Base-by-base conservation (phyloP, 1,139 yeast genomes). In the Yamadazyma dushanensis region DNA sequence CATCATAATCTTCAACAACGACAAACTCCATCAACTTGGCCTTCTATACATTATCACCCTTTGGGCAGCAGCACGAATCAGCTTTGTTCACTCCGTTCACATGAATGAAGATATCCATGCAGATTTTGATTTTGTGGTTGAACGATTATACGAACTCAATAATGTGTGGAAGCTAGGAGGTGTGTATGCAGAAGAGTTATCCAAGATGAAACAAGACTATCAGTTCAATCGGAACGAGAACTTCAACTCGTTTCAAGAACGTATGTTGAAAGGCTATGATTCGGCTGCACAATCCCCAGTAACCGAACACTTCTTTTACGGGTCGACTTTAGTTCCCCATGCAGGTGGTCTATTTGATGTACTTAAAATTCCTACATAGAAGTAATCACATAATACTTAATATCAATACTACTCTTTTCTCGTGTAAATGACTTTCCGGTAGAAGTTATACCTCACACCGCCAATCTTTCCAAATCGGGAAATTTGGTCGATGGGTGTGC, bases 1-100 rank as follows among this genome's bases (percentile, higher is more conserved):
- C 10, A 19, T 26, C 7, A 23, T 33, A 2, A 37, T 34, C 9
- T 37, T 37, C 29, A 34, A 34, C 32, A 16, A 24, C 16, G 31
- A 34, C 8, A 22, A 17, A 10, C 29, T 37, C 4, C 15, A 21
- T 18, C 31, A 31, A 17, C 29, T 31, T 5, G 40, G 40, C n/a
- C 18, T 21, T 14, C 5, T 34, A 5, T 37, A 26, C 27, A 20
- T 37, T 11, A n/a, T 34, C 2, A 20, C 29, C n/a, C 30, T 34
- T 5, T 34, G 32, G 31, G 34, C 35, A 14, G 18, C 35, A 6
- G 37, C 31, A 6, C 33, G 33, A 15, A 16, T 25, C 5, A 10
- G 10, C 5, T 26, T 17, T 3, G 16, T 16, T 5, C 15, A 23
- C 11, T 23, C 24, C 4, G 25, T 22, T 10, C 25, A 29, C 10